phyloP scores from a whole-genome alignment of 2,329 filamentous ascomycete genomes.

The Pseudogymnoascus pannorum region DNA sequence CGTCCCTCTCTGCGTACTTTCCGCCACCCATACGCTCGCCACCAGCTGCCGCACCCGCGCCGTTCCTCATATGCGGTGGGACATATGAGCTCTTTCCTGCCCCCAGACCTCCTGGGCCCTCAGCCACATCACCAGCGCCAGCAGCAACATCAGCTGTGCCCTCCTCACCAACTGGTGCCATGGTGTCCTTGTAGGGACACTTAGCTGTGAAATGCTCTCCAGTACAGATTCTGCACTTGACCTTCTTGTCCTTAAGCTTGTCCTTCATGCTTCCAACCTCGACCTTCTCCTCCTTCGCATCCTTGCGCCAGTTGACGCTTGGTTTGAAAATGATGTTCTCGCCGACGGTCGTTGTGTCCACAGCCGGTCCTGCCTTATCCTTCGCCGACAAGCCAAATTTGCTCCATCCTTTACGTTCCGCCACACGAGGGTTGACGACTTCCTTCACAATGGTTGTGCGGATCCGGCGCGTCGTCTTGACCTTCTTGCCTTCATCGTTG shows the following conservation, averaged over 20 bases:
- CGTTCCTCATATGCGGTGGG: conserved; percentile 82
- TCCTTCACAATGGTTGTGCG: conserved; percentile 87
- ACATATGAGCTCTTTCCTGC: conserved; percentile 79
- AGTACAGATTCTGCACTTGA: conserved; percentile 98
- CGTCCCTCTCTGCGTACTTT: conserved; percentile 92
- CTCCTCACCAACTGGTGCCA: conserved; percentile 74
- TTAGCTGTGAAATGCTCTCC: conserved; percentile 98
- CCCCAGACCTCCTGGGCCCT: conserved; percentile 50
- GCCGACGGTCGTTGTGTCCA: conserved; percentile 85
- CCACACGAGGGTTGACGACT: conserved; percentile 91
- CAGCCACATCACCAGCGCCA: conserved; percentile 37
- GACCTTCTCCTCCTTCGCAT: conserved; percentile 72
- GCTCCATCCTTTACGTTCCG: conserved; percentile 83
- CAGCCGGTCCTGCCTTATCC: conserved; percentile 72
- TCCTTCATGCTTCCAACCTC: conserved; percentile 70
- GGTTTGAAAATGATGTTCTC: conserved; percentile 98
- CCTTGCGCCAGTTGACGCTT: conserved; percentile 87
- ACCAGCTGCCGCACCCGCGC: conserved; percentile 42
- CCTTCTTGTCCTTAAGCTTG: conserved; percentile 96
- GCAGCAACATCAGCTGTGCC: conserved; percentile 47
- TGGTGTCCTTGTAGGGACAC: conserved; percentile 99
- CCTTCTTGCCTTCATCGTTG: conserved; percentile 90
- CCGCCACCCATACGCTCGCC: conserved; percentile 75
- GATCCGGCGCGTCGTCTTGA: conserved; percentile 95
- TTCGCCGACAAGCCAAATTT: conserved; percentile 92